phyloP scores from a whole-genome alignment of 2,329 filamentous ascomycete genomes.

The Neophaeococcomyces mojaviensis region DNA sequence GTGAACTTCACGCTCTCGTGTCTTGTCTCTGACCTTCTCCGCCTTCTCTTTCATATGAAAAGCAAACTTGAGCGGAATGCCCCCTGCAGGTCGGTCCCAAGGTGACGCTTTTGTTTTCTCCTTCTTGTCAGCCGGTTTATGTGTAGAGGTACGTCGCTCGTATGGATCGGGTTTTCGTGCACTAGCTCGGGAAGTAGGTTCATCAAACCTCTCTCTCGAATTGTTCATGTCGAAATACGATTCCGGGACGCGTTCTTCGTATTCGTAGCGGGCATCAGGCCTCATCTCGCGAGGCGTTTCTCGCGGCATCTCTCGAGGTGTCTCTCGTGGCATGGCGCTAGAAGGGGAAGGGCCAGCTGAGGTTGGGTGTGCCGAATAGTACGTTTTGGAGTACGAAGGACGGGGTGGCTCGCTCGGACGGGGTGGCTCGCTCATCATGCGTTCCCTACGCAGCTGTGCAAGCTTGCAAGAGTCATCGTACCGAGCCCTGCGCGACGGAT shows the following conservation, averaged over 20 bases:
- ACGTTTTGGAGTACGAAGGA: conserved; percentile 15
- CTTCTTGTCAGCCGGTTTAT: conserved; percentile 29
- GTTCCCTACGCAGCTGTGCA: conserved; percentile 55
- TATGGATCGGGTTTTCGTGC: conserved; percentile 34
- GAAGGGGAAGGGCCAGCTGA: conserved; percentile 10
- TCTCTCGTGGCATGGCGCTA: conserved; percentile 2
- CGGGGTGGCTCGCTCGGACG: conserved; percentile 6
- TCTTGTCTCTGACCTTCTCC: conserved; percentile 14
- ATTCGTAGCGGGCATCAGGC: conserved; percentile 32
- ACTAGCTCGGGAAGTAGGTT: conserved; percentile 29
- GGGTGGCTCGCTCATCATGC: conserved; percentile 39
- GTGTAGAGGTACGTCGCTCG: conserved; percentile 28
- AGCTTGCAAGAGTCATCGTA: conserved; percentile 72
- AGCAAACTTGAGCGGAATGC: conserved; percentile 16
- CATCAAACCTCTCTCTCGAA: conserved; percentile 27
- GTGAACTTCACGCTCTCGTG: conserved; percentile 5
- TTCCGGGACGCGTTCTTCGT: conserved; percentile 37
- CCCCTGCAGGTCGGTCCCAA: conserved; percentile 8
- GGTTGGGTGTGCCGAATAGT: conserved; percentile 16
- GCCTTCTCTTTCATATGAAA: conserved; percentile 15
- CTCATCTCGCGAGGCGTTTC: conserved; percentile 25
- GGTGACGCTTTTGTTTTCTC: conserved; percentile 24
- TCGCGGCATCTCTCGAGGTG: neutral
- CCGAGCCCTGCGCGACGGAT: conserved; percentile 62
- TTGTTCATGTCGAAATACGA: conserved; percentile 28